Base-by-base conservation (phyloP, 148 eudicot genomes). In the Rhododendron kiyosumense region DNA sequence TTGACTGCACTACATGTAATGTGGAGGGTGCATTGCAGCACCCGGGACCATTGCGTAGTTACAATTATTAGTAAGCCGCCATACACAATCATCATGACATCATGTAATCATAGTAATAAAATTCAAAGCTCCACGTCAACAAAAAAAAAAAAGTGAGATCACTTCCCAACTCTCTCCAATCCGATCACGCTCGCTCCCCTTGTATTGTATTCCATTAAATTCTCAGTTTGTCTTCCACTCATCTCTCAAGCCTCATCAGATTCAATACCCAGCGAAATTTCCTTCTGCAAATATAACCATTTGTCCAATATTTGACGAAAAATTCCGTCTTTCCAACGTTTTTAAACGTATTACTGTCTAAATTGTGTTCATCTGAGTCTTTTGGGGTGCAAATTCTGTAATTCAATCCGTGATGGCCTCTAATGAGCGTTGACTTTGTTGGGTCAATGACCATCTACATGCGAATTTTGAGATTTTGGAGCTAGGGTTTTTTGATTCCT, bases 381-480 rank as follows among this genome's bases (percentile, higher is more conserved):
- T 32, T 34, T 7, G 43, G n/a, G 85, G 67, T 74, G 80, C 18
- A 48, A 7, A 84, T 22, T 15, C 26, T 38, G 86, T 3, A 34
- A 54, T 76, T 76, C 49, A 54, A 12, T 14, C 49, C 28, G 46
- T 76, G 51, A 84, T 75, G 49, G 10, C 67, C 32, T 49, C 46
- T 51, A 22, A 52, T 14, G 69, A 59, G 34, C 86, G 52, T 54
- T 84, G 86, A 84, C 36, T 84, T 84, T 49, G 61, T 83, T 84
- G 17, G 65, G 81, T 36, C 26, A 51, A 11, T 75, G 18, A 1
- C 24, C 14, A 28, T 51, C 49, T 71, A 0, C n/a, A 1, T 18
- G 65, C 46, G 36, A 32, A 9, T 1, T 76, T 24, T 51, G 24
- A n/a, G 22, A 48, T 75, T 71, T 73, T 4, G 86, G 71, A 78